Evolutionary conservation across 2,329 filamentous ascomycete genomes (phyloP), one percentile per base, ranked within the genome.

Genomic region (Pseudopyrenochaeta lycopersici): DNA sequence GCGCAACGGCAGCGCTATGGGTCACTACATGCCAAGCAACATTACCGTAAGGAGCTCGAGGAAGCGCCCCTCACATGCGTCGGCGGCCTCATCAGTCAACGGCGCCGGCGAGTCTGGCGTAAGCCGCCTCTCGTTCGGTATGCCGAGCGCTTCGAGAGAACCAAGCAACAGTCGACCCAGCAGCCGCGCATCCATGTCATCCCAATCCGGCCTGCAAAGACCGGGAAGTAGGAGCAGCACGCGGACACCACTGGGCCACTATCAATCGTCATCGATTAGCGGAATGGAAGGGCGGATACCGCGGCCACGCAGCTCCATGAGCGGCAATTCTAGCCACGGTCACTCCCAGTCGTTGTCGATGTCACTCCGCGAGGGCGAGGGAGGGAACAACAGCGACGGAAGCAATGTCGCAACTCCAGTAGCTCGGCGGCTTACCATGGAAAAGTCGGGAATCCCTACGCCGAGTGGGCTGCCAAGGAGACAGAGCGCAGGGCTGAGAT

Each of bases 241-340:
- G 7, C 84, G 88, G 55, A 90, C 89, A 11, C 87, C 90, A 1
- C 76, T 91, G 47, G 85, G 81, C 23, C 80, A 84, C 62, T 83
- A 82, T 67, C 77, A 78, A 48, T 77, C 74, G 50, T 77, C 80
- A 51, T 77, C 81, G 44, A 78, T 78, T 56, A 82, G 67, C 73
- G 79, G 63, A 75, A 85, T 66, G 49, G 71, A 72, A 52, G 66
- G 69, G 35, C 67, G 72, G 39, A 56, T 74, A 39, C 66, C 70
- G 21, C 85, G 90, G 47, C 88, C 90, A 15, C 83, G 89, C 44
- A 91, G 88, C 44, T 92, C 90, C 12, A 80, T 93, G 60, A 85
- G 86, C 51, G 85, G 88, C 49, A 87, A 85, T 57, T 77, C 74
- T 23, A 68, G 67, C 29, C 72, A 76, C 51, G 57, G 58, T 23